These are phyloP conservation scores for Cenchrus americanus DNA, from an alignment of 176 grass and related monocot species.

Conservation along the genomic window DNA sequence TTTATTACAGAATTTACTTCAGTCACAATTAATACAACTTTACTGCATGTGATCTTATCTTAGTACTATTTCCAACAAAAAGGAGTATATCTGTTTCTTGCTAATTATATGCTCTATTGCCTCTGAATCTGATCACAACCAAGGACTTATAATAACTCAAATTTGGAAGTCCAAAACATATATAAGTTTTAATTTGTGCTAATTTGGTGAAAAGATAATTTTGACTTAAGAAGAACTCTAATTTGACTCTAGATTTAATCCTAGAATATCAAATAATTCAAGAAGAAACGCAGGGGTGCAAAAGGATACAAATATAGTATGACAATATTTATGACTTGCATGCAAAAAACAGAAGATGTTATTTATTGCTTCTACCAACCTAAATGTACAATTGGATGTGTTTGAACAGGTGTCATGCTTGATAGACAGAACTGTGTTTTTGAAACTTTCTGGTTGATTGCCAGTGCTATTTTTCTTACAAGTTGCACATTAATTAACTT, in stretches of 20 bases:
- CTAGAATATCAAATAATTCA: not conserved
- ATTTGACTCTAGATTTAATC: not conserved
- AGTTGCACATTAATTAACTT: not conserved
- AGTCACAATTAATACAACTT: not conserved
- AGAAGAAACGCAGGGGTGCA: not conserved
- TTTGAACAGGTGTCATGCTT: not conserved
- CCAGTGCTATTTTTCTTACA: conserved; percentile 16
- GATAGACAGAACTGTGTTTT: conserved; percentile 20
- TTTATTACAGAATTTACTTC: not conserved
- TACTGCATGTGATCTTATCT: not conserved
- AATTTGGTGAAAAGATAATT: not conserved
- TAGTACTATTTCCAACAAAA: not conserved
- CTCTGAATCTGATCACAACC: not conserved
- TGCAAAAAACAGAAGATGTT: not conserved
- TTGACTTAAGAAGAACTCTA: not conserved
- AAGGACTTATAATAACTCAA: conserved; percentile 5
- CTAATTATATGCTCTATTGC: conserved; percentile 7
- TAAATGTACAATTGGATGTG: too few relatives aligned
- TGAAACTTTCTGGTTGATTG: not conserved
- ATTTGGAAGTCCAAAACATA: conserved; percentile 5
- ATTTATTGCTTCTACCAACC: too few relatives aligned
- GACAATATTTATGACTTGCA: not conserved
- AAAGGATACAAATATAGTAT: not conserved
- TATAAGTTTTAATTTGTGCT: not conserved
- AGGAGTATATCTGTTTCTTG: not conserved